phyloP scores from a whole-genome alignment of 2,329 filamentous ascomycete genomes.

The Cercospora sp. region DNA sequence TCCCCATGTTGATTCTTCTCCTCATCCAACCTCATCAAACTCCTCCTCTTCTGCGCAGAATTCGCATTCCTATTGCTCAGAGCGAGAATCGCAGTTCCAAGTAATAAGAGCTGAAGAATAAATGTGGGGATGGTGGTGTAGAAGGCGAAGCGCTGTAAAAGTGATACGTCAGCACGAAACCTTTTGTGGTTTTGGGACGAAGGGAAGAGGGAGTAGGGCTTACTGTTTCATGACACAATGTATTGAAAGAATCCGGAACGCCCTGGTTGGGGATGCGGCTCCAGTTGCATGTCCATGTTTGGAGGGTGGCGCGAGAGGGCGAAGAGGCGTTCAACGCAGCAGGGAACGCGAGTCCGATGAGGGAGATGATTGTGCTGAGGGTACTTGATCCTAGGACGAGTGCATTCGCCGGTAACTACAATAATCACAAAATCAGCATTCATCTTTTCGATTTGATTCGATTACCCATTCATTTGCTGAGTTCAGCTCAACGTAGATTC shows the following conservation, averaged over 20 bases:
- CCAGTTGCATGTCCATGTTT: constrained; percentile 43
- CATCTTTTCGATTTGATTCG: too few species aligned
- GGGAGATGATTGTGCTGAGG: constrained; percentile 42
- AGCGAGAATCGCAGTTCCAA: constrained; percentile 26
- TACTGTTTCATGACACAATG: constrained; percentile 45
- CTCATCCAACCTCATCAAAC: constrained; percentile 20
- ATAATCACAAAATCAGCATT: too few species aligned
- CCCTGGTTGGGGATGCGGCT: constrained; percentile 28
- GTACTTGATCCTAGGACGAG: constrained; percentile 40
- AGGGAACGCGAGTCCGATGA: constrained; percentile 44
- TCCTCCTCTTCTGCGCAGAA: not conserved
- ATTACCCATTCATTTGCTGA: too few species aligned
- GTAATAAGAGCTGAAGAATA: constrained; percentile 40
- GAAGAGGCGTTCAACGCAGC: constrained; percentile 34
- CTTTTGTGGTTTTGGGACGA: too few species aligned
- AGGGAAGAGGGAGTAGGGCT: too few species aligned
- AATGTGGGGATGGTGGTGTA: constrained; percentile 47
- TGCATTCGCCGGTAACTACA: constrained; percentile 33
- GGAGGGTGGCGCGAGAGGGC: constrained; percentile 37
- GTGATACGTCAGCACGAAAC: too few species aligned
- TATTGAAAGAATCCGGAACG: constrained; percentile 39
- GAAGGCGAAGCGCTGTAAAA: constrained; percentile 44
- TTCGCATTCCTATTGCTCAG: not conserved
- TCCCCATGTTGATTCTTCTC: constrained; percentile 25
- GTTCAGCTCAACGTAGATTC: too few species aligned